Evolutionary conservation across 805 yeast genomes (phyloP), one percentile per base, ranked within the genome.

Genomic region (Saturnispora bothae): DNA sequence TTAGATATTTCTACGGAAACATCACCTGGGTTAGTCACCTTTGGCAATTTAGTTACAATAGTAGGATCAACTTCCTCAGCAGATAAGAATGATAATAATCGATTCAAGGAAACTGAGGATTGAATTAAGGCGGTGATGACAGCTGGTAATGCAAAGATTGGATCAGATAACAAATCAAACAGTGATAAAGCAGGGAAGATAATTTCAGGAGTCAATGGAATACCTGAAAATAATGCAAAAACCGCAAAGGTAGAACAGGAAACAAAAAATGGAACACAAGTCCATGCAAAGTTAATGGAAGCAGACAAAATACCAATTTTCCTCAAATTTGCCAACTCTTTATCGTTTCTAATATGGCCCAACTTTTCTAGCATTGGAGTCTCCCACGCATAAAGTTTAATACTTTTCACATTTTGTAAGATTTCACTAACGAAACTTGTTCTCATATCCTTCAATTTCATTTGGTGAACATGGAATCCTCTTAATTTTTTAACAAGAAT

Each of bases 331-430:
- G 54, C 59, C 45, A 79, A 56, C 51, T 79, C 85, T 43, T 69
- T 58, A 39, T 69, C 67, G 47, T 78, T 75, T 61, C 86, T 68
- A 21, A 73, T 65, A 40, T 66, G 68, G 9, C 61, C 48, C 10
- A 79, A 54, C 43, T 68, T 70, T 16, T 62, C 59, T 27, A 74
- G 48, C 76, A 78, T 74, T 19, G 84, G 79, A 25, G 60, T 58
- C 51, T 79, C 88, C 81, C 83, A 78, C 0, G 82, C 74, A 48
- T 77, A 79, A 20, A 79, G 57, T 48, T 79, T 79, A 46, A 79
- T 72, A 38, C 77, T 68, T 49, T 78, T 79, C 35, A 78, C 73
- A 22, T 77, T 67, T 28, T 66, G 64, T 35, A 79, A 53, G 10
- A 79, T 63, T 47, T 79, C 88, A 14, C 71, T 65, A n/a, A 75